Evolutionary conservation across 2,329 filamentous ascomycete species (phyloP).

Genomic region (Chrysosporium queenslandicum): DNA sequence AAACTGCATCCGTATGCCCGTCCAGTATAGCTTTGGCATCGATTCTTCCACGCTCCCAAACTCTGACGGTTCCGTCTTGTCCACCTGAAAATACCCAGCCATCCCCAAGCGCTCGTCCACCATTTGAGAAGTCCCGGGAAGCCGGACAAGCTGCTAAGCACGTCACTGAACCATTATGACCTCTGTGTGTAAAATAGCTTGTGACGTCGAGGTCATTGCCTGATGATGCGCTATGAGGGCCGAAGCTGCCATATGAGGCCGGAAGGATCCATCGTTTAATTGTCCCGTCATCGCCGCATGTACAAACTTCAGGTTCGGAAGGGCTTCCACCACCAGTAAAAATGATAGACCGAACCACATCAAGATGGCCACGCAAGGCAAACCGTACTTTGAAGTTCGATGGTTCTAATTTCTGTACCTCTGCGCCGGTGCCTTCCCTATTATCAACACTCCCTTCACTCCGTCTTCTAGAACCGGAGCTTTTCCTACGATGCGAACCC

Average conservation of each 20-base stretch:
- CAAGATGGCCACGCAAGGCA: slow-evolving; percentile 80
- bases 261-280: slow-evolving; percentile 97
- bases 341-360: slow-evolving; percentile 87
- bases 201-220: slow-evolving; percentile 78
- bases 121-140: slow-evolving; percentile 77
- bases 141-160: slow-evolving; percentile 79
- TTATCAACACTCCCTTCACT: slow-evolving; percentile 56
- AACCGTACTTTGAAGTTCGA: slow-evolving; percentile 86
- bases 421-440: slow-evolving; percentile 35
- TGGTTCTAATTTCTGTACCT: slow-evolving; percentile 50
- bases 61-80: slow-evolving; percentile 81
- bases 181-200: slow-evolving; percentile 90
- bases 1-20: slow-evolving; percentile 90
- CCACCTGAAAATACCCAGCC: slow-evolving; percentile 98
- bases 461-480: slow-evolving; percentile 60
- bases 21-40: slow-evolving; percentile 92
- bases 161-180: slow-evolving; percentile 83
- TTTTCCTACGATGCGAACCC: slow-evolving; percentile 66
- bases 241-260: slow-evolving; percentile 56
- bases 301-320: slow-evolving; percentile 93
- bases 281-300: slow-evolving; percentile 85
- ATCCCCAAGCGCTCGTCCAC: slow-evolving; percentile 77
- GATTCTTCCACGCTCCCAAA: slow-evolving; percentile 90
- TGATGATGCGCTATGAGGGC: slow-evolving; percentile 43
- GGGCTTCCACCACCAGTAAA: slow-evolving; percentile 95